These are phyloP conservation scores for Violaceomyces palustris DNA, from an alignment of 1,284 basidiomycete genomes.

Conservation along the genomic window DNA sequence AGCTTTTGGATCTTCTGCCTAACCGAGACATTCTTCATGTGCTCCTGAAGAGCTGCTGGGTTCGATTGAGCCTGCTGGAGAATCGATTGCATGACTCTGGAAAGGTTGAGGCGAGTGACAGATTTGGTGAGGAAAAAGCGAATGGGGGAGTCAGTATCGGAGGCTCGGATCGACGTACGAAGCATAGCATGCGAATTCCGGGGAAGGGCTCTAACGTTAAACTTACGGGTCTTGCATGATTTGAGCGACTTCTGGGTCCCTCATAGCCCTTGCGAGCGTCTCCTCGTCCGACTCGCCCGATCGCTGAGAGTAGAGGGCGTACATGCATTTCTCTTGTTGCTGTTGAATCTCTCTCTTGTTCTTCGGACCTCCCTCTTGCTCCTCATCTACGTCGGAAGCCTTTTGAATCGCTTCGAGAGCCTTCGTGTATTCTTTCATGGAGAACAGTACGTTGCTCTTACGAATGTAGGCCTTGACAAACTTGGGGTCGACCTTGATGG, in stretches of 20 bases:
- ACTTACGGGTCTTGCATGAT: conserved; percentile 60
- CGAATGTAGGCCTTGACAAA: conserved; percentile 83
- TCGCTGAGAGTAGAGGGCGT: conserved; percentile 75
- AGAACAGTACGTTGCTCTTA: conserved; percentile 77
- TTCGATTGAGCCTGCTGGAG: conserved; percentile 88
- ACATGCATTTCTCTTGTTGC: conserved; percentile 56
- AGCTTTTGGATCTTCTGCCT: conserved; percentile 84
- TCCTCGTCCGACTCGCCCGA: conserved; percentile 85
- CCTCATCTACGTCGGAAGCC: conserved; percentile 34
- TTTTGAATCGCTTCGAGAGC: conserved; percentile 54
- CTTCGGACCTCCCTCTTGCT: conserved; percentile 24
- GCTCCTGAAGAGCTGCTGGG: conserved; percentile 84
- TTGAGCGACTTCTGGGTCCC: conserved; percentile 86
- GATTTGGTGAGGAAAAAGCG: too few relatives aligned
- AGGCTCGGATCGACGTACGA: too few relatives aligned
- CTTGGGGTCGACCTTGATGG: conserved; percentile 82
- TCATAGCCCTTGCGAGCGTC: conserved; percentile 87
- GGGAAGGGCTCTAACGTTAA: too few relatives aligned
- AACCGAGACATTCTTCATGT: conserved; percentile 84
- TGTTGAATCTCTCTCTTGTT: conserved; percentile 42
- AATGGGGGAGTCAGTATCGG: too few relatives aligned
- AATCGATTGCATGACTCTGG: conserved; percentile 63
- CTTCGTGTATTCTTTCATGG: conserved; percentile 87
- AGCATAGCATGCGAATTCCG: too few relatives aligned
- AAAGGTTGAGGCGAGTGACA: too few relatives aligned